Conservation (phyloP, 352 stramenopile species). For the Phytophthora ohioensis region DNA sequence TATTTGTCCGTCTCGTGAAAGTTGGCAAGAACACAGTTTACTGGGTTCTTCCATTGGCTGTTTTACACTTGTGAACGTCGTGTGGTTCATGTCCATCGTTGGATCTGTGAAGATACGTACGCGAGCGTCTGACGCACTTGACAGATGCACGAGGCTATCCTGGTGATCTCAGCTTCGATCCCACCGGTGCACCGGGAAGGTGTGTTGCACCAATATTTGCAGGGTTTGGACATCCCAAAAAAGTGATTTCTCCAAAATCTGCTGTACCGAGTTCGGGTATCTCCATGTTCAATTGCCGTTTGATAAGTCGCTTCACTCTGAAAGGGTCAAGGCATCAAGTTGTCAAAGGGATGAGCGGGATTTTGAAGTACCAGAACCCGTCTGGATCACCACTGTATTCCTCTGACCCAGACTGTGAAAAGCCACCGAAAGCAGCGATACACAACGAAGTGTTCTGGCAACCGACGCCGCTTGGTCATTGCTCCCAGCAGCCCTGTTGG, state of each 20-base stretch:
- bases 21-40: constrained; percentile 41
- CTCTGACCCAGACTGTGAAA: constrained; percentile 10
- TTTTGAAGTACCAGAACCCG: constrained; percentile 32
- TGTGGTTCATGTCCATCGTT: constrained; percentile 39
- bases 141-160: constrained; percentile 51
- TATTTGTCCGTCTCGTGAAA: constrained; percentile 35
- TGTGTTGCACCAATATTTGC: constrained; percentile 37
- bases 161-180: constrained; percentile 41
- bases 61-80: constrained; percentile 56
- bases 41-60: constrained; percentile 42
- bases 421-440: constrained; percentile 26
- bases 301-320: constrained; percentile 26
- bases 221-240: constrained; percentile 14
- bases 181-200: constrained; percentile 34
- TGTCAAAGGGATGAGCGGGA: constrained; percentile 28
- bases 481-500: constrained; percentile 15
- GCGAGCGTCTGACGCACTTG: constrained; percentile 27
- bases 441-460: constrained; percentile 32
- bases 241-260: constrained; percentile 34
- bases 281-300: constrained; percentile 44
- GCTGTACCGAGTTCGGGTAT: constrained; percentile 38
- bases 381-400: constrained; percentile 11
- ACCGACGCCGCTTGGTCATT: constrained; percentile 24
- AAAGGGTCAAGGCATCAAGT: constrained; percentile 5
- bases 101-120: constrained; percentile 42